Conservation (phyloP, 2,329 filamentous ascomycete genomes). For the Paecilomyces sp. region DNA sequence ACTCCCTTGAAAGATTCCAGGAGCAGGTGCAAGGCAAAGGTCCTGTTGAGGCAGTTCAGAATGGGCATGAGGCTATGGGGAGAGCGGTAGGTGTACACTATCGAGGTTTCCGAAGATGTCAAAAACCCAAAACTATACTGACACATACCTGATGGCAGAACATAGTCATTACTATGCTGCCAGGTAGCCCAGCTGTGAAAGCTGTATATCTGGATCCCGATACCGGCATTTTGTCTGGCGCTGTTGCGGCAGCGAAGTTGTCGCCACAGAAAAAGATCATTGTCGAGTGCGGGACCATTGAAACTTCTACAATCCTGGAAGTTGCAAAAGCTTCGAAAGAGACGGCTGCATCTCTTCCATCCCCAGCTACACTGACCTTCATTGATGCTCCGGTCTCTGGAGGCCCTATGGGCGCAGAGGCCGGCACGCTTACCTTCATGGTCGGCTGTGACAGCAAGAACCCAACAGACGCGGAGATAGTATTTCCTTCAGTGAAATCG, state of each 20-base stretch:
- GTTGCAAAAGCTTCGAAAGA: conserved; percentile 28
- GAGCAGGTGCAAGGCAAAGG: conserved; percentile 24
- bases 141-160: conserved; percentile 18
- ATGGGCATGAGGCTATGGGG: conserved; percentile 32
- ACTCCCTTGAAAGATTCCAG: conserved; percentile 31
- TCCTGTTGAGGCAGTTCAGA: conserved; percentile 27
- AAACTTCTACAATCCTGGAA: conserved; percentile 42
- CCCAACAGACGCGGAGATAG: conserved; percentile 25
- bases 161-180: conserved; percentile 46
- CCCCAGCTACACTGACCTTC: conserved; percentile 19
- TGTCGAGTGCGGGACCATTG: conserved; percentile 47
- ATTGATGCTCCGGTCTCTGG: conserved; percentile 47
- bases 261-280: conserved; percentile 38
- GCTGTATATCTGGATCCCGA: conserved; percentile 41
- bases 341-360: background rate
- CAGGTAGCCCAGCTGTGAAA: conserved; percentile 43
- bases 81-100: conserved; percentile 18
- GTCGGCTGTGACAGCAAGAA: conserved; percentile 27
- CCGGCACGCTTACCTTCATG: conserved; percentile 50
- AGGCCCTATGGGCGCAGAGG: conserved; percentile 43
- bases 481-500: conserved; percentile 30
- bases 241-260: background rate
- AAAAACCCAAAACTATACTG: too few relatives aligned
- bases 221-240: conserved; percentile 28
- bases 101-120: background rate